Base-by-base conservation (phyloP, 2,329 filamentous ascomycete genomes). In the Pseudogymnoascus sp. region DNA sequence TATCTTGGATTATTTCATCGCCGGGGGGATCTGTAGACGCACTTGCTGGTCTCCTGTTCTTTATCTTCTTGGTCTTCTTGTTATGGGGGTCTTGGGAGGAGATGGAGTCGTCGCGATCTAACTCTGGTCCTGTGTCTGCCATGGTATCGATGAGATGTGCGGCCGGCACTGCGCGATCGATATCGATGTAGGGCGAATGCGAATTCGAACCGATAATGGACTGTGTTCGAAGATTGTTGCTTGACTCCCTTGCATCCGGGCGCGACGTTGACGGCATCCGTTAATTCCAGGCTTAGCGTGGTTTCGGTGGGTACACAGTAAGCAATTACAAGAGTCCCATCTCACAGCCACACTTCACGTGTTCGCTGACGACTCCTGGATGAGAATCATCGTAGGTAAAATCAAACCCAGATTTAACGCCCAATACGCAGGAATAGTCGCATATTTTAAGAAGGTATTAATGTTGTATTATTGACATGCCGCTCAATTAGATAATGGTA, bases 31-130 rank as follows among this genome's bases (percentile, higher is more conserved):
- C n/a, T 7, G 50, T 33, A 19, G n/a, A 56, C 81, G 77, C 73
- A 96, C 92, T 97, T 70, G 92, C 91, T 70, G 93, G 93, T 78
- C 91, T 88, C 77, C 90, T 88, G 82, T 86, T 96, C 86, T 96
- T 96, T 77, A 88, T 85, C 81, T 93, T 95, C 78, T 87, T 95
- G 80, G 82, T 82, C 72, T 77, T 73, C 71, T 82, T 80, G 69
- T 75, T 74, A 69, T 77, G 75, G 63, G 79, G 79, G 68, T 86
- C 82, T 69, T 82, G 79, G 40, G 82, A 83, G 65, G 78, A 74
- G 69, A 85, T 81, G 59, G 82, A 84, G 74, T 83, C 82, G 50
- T 70, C 69, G 53, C 71, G 71, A 31, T 65, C 66, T 64, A 71
- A 64, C 23, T 61, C 63, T 19, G 68, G 67, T 68, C 67, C 66